Conservation (phyloP, 202 grass and related monocot species). For the Elaeis oleifera region DNA sequence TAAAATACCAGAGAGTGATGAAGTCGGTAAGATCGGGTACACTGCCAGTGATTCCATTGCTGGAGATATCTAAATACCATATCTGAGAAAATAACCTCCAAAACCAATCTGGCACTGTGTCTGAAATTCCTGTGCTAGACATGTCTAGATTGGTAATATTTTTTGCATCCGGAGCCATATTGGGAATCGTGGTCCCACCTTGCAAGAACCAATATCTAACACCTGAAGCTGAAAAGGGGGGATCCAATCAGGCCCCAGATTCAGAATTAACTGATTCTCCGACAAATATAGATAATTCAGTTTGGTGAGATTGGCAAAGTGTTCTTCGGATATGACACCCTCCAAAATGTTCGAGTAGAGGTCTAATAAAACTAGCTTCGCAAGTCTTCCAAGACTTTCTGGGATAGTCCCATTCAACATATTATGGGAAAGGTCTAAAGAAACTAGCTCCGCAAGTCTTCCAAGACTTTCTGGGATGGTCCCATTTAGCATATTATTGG, state of each 20-base stretch:
- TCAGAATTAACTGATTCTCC: constrained; percentile 2
- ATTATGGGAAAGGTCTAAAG: background rate
- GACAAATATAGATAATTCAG: constrained; percentile 4
- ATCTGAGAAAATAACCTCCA: background rate
- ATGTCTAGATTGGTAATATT: background rate
- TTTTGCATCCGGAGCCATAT: constrained; percentile 23
- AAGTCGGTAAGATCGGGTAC: background rate
- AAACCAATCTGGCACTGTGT: constrained; percentile 29
- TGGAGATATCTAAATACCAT: background rate
- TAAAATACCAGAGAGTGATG: background rate
- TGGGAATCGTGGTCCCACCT: constrained; percentile 29
- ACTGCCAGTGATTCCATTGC: constrained; percentile 21
- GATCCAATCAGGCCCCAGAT: background rate
- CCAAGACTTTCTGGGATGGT: constrained; percentile 8
- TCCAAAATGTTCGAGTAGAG: constrained; percentile 7
- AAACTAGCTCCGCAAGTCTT: background rate
- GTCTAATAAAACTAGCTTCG: background rate
- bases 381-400: background rate
- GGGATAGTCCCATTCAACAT: constrained; percentile 18
- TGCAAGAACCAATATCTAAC: constrained; percentile 1
- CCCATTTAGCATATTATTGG: constrained; percentile 5
- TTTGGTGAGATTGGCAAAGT: constrained; percentile 12
- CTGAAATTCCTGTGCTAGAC: constrained; percentile 21
- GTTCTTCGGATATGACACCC: constrained; percentile 21
- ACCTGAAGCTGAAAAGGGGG: constrained; percentile 3